These are phyloP conservation scores for Ehretia macrophylla DNA, from an alignment of 257 asterid genomes.

Conservation along the genomic window DNA sequence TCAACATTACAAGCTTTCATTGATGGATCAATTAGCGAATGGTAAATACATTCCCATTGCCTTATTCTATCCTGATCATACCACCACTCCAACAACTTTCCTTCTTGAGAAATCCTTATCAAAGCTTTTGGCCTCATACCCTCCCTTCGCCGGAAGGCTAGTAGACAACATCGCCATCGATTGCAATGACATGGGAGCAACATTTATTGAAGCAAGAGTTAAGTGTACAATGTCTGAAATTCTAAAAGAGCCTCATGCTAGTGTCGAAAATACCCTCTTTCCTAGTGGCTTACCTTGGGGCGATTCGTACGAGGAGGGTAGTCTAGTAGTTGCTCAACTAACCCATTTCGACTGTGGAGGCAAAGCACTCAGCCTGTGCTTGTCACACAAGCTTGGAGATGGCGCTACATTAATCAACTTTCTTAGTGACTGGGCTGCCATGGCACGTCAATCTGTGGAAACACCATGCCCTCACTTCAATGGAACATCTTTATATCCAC, in stretches of 20 bases:
- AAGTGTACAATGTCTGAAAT: not conserved
- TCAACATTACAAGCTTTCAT: not conserved
- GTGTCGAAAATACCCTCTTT: not conserved
- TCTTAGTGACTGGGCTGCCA: conserved; percentile 11
- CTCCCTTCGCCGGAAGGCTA: not conserved
- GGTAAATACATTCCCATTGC: not conserved
- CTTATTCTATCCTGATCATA: not conserved
- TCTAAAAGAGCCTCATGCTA: not conserved
- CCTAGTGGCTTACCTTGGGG: not conserved
- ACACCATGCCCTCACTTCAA: not conserved
- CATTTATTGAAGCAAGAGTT: not conserved
- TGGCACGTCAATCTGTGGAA: not conserved
- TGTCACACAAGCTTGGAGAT: conserved; percentile 14
- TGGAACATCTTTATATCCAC: conserved; percentile 2
- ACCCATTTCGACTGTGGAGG: conserved; percentile 14
- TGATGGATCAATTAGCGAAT: not conserved
- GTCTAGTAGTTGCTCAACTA: not conserved
- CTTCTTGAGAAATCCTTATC: conserved; percentile 3
- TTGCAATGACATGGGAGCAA: conserved; percentile 8
- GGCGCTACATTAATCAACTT: not conserved
- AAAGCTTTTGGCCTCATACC: not conserved
- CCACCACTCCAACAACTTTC: not conserved
- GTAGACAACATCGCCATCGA: not conserved
- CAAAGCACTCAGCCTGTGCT: not conserved
- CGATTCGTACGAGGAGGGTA: not conserved